Percentiles rank a stretch among this genome's conserved stretches.
These are phyloP conservation scores for Flaveria bidentis DNA, from an alignment of 129 eudicot species.

Conservation along the genomic window DNA sequence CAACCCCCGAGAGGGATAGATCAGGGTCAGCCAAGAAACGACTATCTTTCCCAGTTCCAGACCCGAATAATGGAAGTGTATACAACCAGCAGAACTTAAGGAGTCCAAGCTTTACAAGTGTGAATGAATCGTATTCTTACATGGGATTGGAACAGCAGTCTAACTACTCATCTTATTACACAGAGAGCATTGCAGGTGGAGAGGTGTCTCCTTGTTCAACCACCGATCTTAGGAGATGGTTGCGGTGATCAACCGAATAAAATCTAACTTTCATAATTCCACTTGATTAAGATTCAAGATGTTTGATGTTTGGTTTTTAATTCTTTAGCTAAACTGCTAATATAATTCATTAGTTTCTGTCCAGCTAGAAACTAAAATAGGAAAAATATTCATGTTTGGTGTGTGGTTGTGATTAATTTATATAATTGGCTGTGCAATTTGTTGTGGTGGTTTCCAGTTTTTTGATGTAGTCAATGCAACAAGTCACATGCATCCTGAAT, in stretches of 20 bases:
- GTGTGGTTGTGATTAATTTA: slow-evolving; percentile 39
- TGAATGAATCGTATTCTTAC: slow-evolving; percentile 35
- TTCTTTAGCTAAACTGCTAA: slow-evolving; percentile 33
- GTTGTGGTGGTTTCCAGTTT: slow-evolving; percentile 25
- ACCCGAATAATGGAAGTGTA: slow-evolving; percentile 38
- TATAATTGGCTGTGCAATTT: slow-evolving; percentile 21
- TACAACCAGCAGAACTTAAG: slow-evolving; percentile 47
- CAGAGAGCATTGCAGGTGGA: slow-evolving; percentile 70
- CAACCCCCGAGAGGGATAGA: slow-evolving; percentile 72
- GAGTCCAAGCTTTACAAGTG: slow-evolving; percentile 82
- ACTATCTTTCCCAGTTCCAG: slow-evolving; percentile 71
- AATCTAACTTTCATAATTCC: slow-evolving; percentile 24
- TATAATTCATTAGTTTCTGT: slow-evolving; percentile 36
- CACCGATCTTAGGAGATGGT: slow-evolving; percentile 68
- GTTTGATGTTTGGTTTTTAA: slow-evolving; percentile 25
- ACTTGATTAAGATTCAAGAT: slow-evolving; percentile 19
- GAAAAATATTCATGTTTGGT: slow-evolving; percentile 15
- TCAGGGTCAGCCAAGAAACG: slow-evolving; percentile 64
- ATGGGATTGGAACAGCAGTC: slow-evolving; percentile 71
- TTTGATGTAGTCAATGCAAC: slow-evolving; percentile 29
- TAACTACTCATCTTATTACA: slow-evolving; percentile 63
- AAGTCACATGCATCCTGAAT: slow-evolving; percentile 40
- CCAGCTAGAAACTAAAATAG: slow-evolving; percentile 17
- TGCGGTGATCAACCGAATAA: slow-evolving; percentile 46
- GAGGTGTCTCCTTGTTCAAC: slow-evolving; percentile 86